Base-by-base conservation (phyloP, 345 rosid species). In the Corchorus olitorius region DNA sequence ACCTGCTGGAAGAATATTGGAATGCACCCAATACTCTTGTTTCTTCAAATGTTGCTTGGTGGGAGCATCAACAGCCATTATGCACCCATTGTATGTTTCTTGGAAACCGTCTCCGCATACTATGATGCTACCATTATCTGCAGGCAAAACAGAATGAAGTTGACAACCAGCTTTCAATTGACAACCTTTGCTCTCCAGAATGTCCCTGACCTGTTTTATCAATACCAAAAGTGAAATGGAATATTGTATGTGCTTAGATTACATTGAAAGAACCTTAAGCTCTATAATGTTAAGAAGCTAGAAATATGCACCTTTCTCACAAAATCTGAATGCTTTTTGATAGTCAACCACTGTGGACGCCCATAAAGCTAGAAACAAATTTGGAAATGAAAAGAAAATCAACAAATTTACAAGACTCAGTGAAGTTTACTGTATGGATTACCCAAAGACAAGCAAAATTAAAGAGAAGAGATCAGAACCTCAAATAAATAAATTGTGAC, bases 291-390 rank as follows among this genome's bases (percentile, higher is more conserved):
- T 43, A 43, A 20, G 52, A 43, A 66, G 11, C 45, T 52, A 34
- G 60, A 52, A 34, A 70, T 19, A 2, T 10, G 71, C 66, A 92
- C 98, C 93, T 86, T 91, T 35, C 87, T 80, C 35, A 93, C 89
- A 76, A 89, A 33, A 65, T 87, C 91, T 2, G 98, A 94, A 62
- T 92, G 86, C 68, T 84, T 19, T 63, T 72, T 83, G 53, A 94
- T 92, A 13, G 97, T 93, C 27, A 95, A 88, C 99, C 97, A 95
- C 66, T 90, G 98, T 33, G 97, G 99, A 60, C 93, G 87, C 55
- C 98, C 97, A 79, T 88, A 84, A 56, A 91, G 84, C 98, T 94
- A 27, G 27, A 27, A 27, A 27, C 1, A 78, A 0, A 43, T 34
- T 27, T 6, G 5, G 60, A 16, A 69, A 69, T 33, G 27, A 22